Evolutionary conservation across 2,329 filamentous ascomycete genomes (phyloP).

Genomic region (Trichoderma lentiforme): DNA sequence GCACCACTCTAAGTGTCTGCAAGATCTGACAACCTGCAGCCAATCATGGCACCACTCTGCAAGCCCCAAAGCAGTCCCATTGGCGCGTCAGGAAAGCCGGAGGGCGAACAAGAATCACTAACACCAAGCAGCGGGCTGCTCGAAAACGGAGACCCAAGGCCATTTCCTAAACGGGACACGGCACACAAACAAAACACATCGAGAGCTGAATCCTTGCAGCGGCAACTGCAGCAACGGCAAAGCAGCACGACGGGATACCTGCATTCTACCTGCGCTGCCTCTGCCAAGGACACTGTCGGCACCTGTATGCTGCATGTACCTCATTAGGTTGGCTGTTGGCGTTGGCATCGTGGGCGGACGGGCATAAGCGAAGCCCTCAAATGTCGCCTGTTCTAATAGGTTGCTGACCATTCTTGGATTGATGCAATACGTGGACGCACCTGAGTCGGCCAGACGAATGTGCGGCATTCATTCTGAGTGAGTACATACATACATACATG

Average conservation of each 20-base stretch:
- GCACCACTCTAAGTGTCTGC: constrained; percentile 4
- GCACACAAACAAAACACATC: constrained; percentile 13
- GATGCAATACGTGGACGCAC: constrained; percentile 11
- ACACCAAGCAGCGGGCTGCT: neutral
- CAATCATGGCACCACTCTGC: constrained; percentile 3
- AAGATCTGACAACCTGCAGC: neutral
- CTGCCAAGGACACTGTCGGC: neutral
- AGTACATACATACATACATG: neutral
- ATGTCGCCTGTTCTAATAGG: neutral
- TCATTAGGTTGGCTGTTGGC: neutral
- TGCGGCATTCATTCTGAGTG: neutral
- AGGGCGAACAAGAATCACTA: neutral
- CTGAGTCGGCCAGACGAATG: neutral
- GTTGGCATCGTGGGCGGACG: neutral
- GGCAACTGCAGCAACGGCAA: neutral
- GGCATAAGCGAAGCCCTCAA: constrained; percentile 2
- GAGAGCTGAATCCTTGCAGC: constrained; percentile 9
- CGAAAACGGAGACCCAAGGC: neutral
- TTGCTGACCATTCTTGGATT: neutral
- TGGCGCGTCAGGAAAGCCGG: neutral
- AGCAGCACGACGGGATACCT: neutral
- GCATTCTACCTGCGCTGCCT: neutral
- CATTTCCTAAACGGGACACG: constrained; percentile 7
- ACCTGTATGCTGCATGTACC: neutral
- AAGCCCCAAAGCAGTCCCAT: neutral